Evolutionary conservation across 768 basidiomycete species (phyloP).

Genomic region (Tulasnella sp.): DNA sequence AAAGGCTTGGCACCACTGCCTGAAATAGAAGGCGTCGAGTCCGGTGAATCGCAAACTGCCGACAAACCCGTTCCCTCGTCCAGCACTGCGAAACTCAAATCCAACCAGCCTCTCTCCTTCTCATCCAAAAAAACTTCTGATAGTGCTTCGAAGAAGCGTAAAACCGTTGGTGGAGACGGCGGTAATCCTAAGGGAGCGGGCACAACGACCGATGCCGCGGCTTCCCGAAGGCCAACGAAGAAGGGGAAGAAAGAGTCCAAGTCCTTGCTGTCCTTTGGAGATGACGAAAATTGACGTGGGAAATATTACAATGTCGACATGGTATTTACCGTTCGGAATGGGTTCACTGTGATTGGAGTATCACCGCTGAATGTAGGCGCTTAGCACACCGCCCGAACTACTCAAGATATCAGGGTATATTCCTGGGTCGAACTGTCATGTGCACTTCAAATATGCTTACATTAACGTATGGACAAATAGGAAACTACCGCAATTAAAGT

Average conservation of each 20-base stretch:
- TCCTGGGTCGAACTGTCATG: no score
- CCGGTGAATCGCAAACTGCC: no score
- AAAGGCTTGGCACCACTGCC: slow-evolving; percentile 20
- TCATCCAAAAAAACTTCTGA: slow-evolving; percentile 17
- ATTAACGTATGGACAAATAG: no score
- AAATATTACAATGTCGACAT: no score
- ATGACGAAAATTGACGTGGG: slow-evolving; percentile 21
- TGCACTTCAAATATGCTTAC: no score
- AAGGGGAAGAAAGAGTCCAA: slow-evolving; percentile 27
- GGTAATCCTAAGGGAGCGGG: slow-evolving; percentile 4
- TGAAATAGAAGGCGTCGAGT: not conserved
- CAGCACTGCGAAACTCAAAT: slow-evolving; percentile 8
- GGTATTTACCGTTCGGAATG: no score
- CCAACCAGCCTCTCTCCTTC: slow-evolving; percentile 9
- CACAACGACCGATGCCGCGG: slow-evolving; percentile 1
- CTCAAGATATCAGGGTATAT: no score
- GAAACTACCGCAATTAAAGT: no score
- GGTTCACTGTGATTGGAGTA: no score
- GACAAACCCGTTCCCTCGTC: slow-evolving; percentile 15
- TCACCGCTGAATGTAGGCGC: no score
- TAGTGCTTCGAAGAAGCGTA: slow-evolving; percentile 22
- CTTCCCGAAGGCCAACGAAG: slow-evolving; percentile 24
- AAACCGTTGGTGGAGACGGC: slow-evolving; percentile 18
- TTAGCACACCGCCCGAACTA: no score
- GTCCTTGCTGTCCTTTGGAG: slow-evolving; percentile 28